Evolutionary conservation across 129 eudicot genomes (phyloP).

Genomic region (Lactuca sativa): DNA sequence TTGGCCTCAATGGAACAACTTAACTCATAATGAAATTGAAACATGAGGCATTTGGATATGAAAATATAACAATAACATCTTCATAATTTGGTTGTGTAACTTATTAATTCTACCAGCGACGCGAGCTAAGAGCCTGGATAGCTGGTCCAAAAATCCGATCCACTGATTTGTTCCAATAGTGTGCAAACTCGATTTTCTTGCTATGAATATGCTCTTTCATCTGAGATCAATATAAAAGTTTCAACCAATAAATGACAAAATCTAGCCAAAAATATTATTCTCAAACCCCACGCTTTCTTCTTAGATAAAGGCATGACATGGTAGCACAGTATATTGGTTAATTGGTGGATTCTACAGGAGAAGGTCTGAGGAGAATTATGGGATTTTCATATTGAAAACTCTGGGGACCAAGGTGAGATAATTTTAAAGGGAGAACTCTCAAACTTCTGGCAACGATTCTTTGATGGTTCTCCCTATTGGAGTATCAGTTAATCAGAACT

Average conservation of each 20-base stretch:
- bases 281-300: too few relatives aligned
- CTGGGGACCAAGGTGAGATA: too few relatives aligned
- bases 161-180: slow-evolving; percentile 65
- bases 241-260: slow-evolving; percentile 11
- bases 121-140: slow-evolving; percentile 55
- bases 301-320: neutral
- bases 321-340: too few relatives aligned
- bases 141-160: slow-evolving; percentile 59
- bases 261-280: too few relatives aligned
- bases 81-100: slow-evolving; percentile 15
- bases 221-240: slow-evolving; percentile 30
- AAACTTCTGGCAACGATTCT: too few relatives aligned
- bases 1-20: too few relatives aligned
- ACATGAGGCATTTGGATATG: too few relatives aligned
- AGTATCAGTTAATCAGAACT: neutral
- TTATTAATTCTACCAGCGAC: slow-evolving; percentile 44
- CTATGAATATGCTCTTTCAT: slow-evolving; percentile 35
- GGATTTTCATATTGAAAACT: too few relatives aligned
- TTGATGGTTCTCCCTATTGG: neutral
- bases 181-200: slow-evolving; percentile 53
- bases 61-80: neutral
- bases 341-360: too few relatives aligned
- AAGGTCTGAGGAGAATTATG: too few relatives aligned
- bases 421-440: too few relatives aligned
- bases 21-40: neutral